A percentile compares a stretch with the other conserved stretches of the same genome.
phyloP scores from a whole-genome alignment of 441 rosid species.

The Populus hybrid region DNA sequence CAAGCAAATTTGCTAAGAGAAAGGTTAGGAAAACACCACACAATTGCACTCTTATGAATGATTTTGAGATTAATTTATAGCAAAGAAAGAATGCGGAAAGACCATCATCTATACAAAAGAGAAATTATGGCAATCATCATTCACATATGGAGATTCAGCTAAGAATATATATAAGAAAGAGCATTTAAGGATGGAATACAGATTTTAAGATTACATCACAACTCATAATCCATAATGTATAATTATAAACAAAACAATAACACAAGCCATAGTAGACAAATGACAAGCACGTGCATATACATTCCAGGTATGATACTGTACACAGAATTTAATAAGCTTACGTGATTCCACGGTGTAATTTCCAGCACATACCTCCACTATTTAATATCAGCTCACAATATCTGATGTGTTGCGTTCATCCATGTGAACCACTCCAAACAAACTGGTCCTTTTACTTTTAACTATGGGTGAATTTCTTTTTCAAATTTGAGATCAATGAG shows the following conservation, averaged over 20 bases:
- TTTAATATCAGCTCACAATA: not conserved
- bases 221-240: not conserved
- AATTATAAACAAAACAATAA: not conserved
- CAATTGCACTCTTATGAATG: no score
- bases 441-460: not conserved
- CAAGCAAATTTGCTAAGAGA: no score
- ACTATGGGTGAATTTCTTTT: not conserved
- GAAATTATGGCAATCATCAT: not conserved
- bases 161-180: not conserved
- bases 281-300: not conserved
- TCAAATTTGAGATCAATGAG: constrained; percentile 22
- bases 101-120: no score
- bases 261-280: not conserved
- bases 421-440: not conserved
- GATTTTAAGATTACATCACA: not conserved
- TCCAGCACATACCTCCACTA: constrained; percentile 7
- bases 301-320: not conserved
- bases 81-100: no score
- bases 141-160: not conserved
- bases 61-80: no score
- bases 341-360: not conserved
- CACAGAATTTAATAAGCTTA: not conserved
- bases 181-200: not conserved
- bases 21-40: no score
- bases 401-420: not conserved